Evolutionary conservation across 1,284 basidiomycete species (phyloP).

Genomic region (Leccinum subspadiceum): DNA sequence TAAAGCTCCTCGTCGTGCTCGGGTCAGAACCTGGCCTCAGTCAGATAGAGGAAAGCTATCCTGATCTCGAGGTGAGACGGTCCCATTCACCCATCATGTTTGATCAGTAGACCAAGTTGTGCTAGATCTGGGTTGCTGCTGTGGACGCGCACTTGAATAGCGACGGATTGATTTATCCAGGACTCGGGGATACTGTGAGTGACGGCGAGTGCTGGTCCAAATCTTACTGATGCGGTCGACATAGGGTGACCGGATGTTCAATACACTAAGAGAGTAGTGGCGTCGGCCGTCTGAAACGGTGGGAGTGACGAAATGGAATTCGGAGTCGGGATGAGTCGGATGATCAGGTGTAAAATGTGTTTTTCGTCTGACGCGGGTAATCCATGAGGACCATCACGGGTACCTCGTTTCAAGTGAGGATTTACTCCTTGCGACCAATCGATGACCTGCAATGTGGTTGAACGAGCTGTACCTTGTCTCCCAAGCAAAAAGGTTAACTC

Average conservation of each 20-base stretch:
- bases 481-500: background rate
- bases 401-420: background rate
- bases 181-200: constrained; percentile 84
- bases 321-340: background rate
- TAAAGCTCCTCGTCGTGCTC: constrained; percentile 85
- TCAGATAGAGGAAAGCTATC: constrained; percentile 65
- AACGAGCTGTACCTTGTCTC: background rate
- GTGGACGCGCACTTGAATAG: constrained; percentile 72
- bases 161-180: constrained; percentile 79
- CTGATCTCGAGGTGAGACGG: constrained; percentile 71
- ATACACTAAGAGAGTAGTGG: constrained; percentile 45
- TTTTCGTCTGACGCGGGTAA: background rate
- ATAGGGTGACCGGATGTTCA: constrained; percentile 67
- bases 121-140: constrained; percentile 80
- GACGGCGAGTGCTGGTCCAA: background rate
- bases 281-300: background rate
- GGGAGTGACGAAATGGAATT: constrained; percentile 5
- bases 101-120: constrained; percentile 1
- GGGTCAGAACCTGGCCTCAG: constrained; percentile 76
- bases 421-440: background rate
- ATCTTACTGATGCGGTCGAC: background rate
- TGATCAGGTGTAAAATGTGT: background rate
- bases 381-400: background rate
- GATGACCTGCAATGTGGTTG: background rate
- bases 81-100: background rate